A percentile compares a stretch with the other conserved stretches of the same genome.
Evolutionary conservation across 192 early-diverging fungal species (phyloP).

Genomic region (Linnemannia schmuckeri): DNA sequence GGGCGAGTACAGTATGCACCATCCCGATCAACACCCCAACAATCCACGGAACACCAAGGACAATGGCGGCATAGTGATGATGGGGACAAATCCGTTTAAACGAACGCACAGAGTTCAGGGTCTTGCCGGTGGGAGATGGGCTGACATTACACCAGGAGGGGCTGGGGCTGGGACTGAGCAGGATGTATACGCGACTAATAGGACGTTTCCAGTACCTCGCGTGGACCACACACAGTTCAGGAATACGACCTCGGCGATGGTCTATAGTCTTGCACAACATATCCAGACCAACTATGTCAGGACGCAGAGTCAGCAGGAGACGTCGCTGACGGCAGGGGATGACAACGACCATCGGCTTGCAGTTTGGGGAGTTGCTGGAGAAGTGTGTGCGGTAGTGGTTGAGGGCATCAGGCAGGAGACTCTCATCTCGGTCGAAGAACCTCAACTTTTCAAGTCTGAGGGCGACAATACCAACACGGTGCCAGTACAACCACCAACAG

Average conservation of each 20-base stretch:
- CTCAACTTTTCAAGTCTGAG: neutral
- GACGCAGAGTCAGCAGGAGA: conserved; percentile 24
- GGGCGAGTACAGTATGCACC: conserved; percentile 43
- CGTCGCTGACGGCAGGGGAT: neutral
- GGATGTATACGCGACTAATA: neutral
- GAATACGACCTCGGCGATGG: conserved; percentile 20
- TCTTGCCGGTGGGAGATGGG: conserved; percentile 39
- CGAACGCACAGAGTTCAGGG: conserved; percentile 32
- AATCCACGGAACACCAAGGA: neutral
- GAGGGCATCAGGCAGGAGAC: conserved; percentile 17
- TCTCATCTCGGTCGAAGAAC: neutral
- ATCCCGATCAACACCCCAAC: neutral
- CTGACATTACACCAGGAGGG: neutral
- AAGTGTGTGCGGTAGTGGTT: conserved; percentile 22
- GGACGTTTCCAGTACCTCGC: conserved; percentile 12
- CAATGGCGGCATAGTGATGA: conserved; percentile 18
- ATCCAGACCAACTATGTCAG: conserved; percentile 26
- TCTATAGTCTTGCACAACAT: conserved; percentile 38
- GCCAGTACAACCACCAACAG: neutral
- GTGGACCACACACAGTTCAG: conserved; percentile 18
- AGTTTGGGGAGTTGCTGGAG: conserved; percentile 30
- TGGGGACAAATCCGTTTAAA: conserved; percentile 52
- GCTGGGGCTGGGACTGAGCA: neutral
- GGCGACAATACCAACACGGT: neutral
- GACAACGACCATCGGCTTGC: neutral